Base-by-base conservation (phyloP, 164 flowering plant genomes). In the Vitis cinerea region DNA sequence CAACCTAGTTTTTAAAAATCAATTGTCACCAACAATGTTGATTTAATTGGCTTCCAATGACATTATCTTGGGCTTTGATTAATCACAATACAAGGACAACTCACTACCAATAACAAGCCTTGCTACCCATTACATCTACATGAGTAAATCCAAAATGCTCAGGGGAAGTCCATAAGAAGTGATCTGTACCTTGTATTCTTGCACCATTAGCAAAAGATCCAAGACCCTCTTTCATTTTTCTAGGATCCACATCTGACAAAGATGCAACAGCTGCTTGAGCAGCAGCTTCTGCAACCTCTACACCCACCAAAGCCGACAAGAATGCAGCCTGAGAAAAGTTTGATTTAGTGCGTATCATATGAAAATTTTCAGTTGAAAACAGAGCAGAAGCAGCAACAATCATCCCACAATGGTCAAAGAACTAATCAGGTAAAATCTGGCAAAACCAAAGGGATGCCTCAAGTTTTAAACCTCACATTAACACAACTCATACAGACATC, bases 271-370 rank as follows among this genome's bases (percentile, higher is more conserved):
- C 97, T 70, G 98, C 99, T 74, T 49, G 85, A 66, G 94, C 91
- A 63, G 99, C 88, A 63, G 89, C 88, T 79, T 89, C 85, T 7
- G 97, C 92, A 77, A 88, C 86, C 68, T 85, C 90, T 17, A 81
- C 82, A 61, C 99, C 98, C 19, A 79, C 95, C 84, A 96, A 64
- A 61, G 97, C 89, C 7, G 98, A 91, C 59, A 96, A 80, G 77
- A 93, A 93, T 62, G 95, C 97, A 74, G 89, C 98, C 99, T 95
- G 84, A 57, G 44, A 77, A 67, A 65, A 67, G 52, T 23, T 23
- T 23, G 27, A 23, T 23, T 23, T 23, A 23, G 27, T 23, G 27
- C 27, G 0, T 23, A 23, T 23, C 27, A 1, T 23, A 1, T 23
- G 27, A 23, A 23, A 23, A 1, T 23, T 23, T 23, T 1, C 27